These are phyloP conservation scores for Suhomyces faveliae DNA, from an alignment of 805 yeast genomes.

Conservation along the genomic window DNA sequence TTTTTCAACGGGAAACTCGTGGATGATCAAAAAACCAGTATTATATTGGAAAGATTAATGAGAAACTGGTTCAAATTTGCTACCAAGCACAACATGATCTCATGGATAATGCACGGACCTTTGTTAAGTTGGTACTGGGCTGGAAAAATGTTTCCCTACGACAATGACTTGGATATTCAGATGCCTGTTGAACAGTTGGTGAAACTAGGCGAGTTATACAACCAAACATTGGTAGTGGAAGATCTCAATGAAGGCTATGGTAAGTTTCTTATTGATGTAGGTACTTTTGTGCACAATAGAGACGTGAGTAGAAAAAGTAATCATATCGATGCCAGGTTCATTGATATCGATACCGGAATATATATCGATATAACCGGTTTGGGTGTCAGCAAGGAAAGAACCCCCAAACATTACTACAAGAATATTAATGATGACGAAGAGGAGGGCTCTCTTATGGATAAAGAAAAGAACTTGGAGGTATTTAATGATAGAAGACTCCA, in stretches of 20 bases:
- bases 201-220: slow-evolving; percentile 16
- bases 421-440: slow-evolving; percentile 6
- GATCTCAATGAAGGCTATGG: slow-evolving; percentile 15
- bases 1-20: slow-evolving; percentile 58
- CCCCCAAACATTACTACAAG: slow-evolving; percentile 1
- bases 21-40: slow-evolving; percentile 25
- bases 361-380: slow-evolving; percentile 27
- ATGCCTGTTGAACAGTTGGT: slow-evolving; percentile 22
- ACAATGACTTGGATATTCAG: slow-evolving; percentile 22
- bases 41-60: slow-evolving; percentile 45
- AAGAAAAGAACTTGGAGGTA: slow-evolving; percentile 11
- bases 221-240: slow-evolving; percentile 20
- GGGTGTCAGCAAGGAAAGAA: slow-evolving; percentile 14
- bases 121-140: slow-evolving; percentile 21
- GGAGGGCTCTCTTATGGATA: slow-evolving; percentile 3
- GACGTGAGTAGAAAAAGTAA: slow-evolving; percentile 50
- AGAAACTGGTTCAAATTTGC: slow-evolving; percentile 52
- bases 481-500: slow-evolving; percentile 19
- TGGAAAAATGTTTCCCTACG: slow-evolving; percentile 23
- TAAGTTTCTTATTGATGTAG: slow-evolving; percentile 23
- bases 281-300: slow-evolving; percentile 19
- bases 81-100: slow-evolving; percentile 40
- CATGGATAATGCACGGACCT: slow-evolving; percentile 24
- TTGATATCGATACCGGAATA: slow-evolving; percentile 25
- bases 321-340: slow-evolving; percentile 22